Evolutionary conservation across 129 eudicot species (phyloP), one percentile per base, ranked within the genome.

Genomic region (Ambrosia trifida): DNA sequence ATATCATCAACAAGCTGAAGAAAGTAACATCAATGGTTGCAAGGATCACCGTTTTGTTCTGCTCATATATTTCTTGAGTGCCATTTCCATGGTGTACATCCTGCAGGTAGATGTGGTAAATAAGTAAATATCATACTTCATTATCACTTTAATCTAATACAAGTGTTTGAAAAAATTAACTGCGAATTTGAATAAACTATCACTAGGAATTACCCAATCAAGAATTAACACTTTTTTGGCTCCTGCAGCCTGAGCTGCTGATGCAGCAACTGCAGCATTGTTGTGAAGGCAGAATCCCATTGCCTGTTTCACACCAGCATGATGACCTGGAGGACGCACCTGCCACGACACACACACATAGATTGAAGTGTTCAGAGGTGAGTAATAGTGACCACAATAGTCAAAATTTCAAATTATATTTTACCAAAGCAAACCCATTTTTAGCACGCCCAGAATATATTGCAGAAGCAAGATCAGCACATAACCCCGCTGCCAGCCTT

Each of bases 301-400:
- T 50, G 97, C 91, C 35, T 90, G 89, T 68, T 81, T 86, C 61
- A 94, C 96, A 64, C 99, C 99, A 76, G 99, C 99, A 84, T 94
- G 99, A 81, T 94, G 99, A 70, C 99, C 99, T 72, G 99, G 99
- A 66, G 99, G 99, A 20, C 99, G 95, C 59, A 94, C 95, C 99
- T 94, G 83, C 61, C 62, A 38, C 83, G 78, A 70, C 65, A 69
- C 72, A 76, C 58, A 60, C 41, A 20, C 9, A 24, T 3, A 60
- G 19, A 61, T 14, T 60, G 46, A 44, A 72, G 59, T 60, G 38
- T 41, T 13, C 36, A 50, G 33, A 16, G 12, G 30, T 66, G 33
- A 60, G 66, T 35, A 18, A 17, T 36, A 52, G 24, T 18, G 33
- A 72, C 60, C 44, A 63, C 47, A 41, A 35, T 41, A 13, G 6